Percentiles rank a stretch among this genome's conserved stretches.
Evolutionary conservation across 805 yeast genomes (phyloP).

Genomic region (Candida andamanensis): DNA sequence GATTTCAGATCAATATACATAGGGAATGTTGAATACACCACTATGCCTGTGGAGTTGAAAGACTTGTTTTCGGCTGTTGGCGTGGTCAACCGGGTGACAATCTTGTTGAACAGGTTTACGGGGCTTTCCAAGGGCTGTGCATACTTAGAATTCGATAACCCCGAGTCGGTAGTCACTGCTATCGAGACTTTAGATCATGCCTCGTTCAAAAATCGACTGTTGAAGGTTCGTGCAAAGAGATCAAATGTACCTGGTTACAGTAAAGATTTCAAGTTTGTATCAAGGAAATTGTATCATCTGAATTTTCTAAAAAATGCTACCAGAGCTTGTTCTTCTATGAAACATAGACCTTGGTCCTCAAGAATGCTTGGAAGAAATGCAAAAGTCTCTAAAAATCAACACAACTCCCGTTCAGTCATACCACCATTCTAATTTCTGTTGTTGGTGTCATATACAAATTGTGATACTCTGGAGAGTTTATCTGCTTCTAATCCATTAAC

Average conservation of each 20-base stretch:
- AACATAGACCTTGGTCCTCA: no score
- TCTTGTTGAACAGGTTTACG: constrained; percentile 63
- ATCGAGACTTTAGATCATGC: constrained; percentile 57
- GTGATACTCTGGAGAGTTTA: constrained; percentile 22
- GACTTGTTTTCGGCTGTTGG: constrained; percentile 68
- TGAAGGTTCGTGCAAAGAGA: constrained; percentile 73
- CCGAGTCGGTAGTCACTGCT: constrained; percentile 60
- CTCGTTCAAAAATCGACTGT: constrained; percentile 59
- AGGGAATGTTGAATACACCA: constrained; percentile 77
- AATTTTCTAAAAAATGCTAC: no score
- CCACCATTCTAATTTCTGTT: constrained; percentile 15
- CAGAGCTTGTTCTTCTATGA: no score
- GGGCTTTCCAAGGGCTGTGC: constrained; percentile 89
- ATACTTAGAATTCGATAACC: constrained; percentile 75
- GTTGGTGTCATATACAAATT: constrained; percentile 18
- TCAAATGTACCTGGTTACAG: constrained; percentile 81
- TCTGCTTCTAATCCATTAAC: constrained; percentile 42
- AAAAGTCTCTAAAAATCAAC: constrained; percentile 19
- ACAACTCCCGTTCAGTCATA: not conserved
- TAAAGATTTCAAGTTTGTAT: no score
- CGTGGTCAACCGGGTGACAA: constrained; percentile 73
- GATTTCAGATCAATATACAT: constrained; percentile 76
- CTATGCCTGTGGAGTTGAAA: constrained; percentile 77
- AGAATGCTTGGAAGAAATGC: constrained; percentile 43
- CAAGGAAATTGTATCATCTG: no score